A percentile compares a stretch with the other conserved stretches of the same genome.
These are phyloP conservation scores for Calonectria hongkongensis DNA, from an alignment of 2,329 filamentous ascomycete species.

Conservation along the genomic window DNA sequence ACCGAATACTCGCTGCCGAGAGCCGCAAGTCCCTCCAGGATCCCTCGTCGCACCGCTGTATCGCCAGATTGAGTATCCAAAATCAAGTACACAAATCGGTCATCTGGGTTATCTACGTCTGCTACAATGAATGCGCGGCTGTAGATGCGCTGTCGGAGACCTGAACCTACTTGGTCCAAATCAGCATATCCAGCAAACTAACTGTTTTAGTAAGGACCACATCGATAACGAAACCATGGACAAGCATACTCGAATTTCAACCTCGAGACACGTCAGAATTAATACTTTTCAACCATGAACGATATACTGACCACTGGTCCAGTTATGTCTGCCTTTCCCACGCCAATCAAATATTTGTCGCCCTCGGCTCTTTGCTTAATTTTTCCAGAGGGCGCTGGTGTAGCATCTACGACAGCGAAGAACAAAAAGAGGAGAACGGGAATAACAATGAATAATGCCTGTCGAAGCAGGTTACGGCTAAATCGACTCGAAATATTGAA, in stretches of 20 bases:
- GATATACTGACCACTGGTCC: constrained; percentile 80
- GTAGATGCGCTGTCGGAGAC: constrained; percentile 90
- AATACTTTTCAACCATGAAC: background rate
- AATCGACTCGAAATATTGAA: background rate
- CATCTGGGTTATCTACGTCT: constrained; percentile 76
- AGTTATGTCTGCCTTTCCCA: constrained; percentile 76
- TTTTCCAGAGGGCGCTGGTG: constrained; percentile 8
- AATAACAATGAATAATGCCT: constrained; percentile 4
- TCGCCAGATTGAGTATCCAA: constrained; percentile 92
- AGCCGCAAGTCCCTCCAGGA: constrained; percentile 82
- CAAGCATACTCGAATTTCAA: constrained; percentile 75
- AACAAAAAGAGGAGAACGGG: constrained; percentile 7
- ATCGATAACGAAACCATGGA: constrained; percentile 65
- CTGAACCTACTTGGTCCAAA: constrained; percentile 86
- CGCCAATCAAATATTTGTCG: constrained; percentile 70
- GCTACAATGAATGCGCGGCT: constrained; percentile 93
- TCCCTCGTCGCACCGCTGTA: constrained; percentile 90
- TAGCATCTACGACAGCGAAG: background rate
- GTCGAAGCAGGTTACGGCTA: background rate
- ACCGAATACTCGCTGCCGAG: constrained; percentile 83
- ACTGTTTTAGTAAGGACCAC: constrained; percentile 71
- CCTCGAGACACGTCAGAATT: constrained; percentile 67
- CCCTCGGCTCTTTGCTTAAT: constrained; percentile 39
- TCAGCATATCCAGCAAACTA: constrained; percentile 76
- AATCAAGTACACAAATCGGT: constrained; percentile 91